Conservation (phyloP, 1,139 yeast genomes). For the Magnusiomyces suaveolens region DNA sequence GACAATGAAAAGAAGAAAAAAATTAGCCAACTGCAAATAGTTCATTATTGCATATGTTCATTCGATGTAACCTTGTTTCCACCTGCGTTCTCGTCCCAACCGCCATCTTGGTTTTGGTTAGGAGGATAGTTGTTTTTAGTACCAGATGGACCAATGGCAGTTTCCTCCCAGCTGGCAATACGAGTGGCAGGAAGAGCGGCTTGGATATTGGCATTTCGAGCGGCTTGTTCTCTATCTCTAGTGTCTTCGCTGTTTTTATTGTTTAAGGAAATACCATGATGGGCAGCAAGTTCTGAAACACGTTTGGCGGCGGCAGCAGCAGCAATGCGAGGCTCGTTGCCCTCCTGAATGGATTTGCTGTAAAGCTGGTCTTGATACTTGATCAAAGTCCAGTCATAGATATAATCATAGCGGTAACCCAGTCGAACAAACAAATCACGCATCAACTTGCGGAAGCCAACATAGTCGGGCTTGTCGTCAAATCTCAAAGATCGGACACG, state of each 20-base stretch:
- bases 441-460: conserved; percentile 77
- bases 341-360: conserved; percentile 34
- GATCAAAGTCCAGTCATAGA: conserved; percentile 94
- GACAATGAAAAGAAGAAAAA: too few relatives aligned
- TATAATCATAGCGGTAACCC: conserved; percentile 85
- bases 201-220: neutral
- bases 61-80: neutral
- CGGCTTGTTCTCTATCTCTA: neutral
- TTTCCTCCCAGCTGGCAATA: neutral
- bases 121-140: neutral
- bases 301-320: neutral
- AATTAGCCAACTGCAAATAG: too few relatives aligned
- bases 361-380: conserved; percentile 56
- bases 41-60: neutral
- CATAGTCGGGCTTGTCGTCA: conserved; percentile 94
- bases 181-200: neutral
- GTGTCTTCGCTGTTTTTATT: neutral
- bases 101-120: neutral
- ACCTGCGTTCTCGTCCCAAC: neutral
- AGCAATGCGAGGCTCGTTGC: conserved; percentile 4
- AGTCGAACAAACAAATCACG: conserved; percentile 84
- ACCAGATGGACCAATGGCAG: neutral
- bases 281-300: neutral
- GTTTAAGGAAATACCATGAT: neutral
- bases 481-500: conserved; percentile 85